Percentiles rank a stretch among this genome's conserved stretches.
Evolutionary conservation across 257 asterid genomes (phyloP).

Genomic region (Gentiana macrophylla): DNA sequence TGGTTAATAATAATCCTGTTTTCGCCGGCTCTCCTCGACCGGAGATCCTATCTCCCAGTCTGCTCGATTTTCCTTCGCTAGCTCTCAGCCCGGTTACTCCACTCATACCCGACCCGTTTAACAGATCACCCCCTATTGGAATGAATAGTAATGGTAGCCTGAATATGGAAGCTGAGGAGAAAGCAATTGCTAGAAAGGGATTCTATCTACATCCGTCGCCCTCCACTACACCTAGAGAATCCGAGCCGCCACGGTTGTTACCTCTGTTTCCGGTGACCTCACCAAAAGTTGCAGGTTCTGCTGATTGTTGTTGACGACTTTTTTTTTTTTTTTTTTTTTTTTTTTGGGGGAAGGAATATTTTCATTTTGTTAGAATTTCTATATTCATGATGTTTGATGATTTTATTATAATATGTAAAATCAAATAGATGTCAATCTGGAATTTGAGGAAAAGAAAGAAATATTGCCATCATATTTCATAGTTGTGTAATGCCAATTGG

Average conservation of each 20-base stretch:
- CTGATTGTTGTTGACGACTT: slow-evolving; percentile 33
- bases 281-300: slow-evolving; percentile 56
- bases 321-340: slow-evolving; percentile 8
- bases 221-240: slow-evolving; percentile 64
- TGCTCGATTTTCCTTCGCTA: slow-evolving; percentile 77
- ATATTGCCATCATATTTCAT: slow-evolving; percentile 11
- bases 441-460: slow-evolving; percentile 14
- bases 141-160: slow-evolving; percentile 16
- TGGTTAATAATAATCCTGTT: slow-evolving; percentile 23
- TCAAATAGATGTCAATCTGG: slow-evolving; percentile 37
- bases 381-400: slow-evolving; percentile 27
- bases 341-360: no score
- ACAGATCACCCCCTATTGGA: slow-evolving; percentile 24
- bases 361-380: slow-evolving; percentile 4
- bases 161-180: slow-evolving; percentile 62
- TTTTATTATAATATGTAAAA: slow-evolving; percentile 22
- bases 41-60: slow-evolving; percentile 68
- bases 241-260: slow-evolving; percentile 85
- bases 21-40: slow-evolving; percentile 67
- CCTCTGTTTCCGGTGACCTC: slow-evolving; percentile 82
- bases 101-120: slow-evolving; percentile 74
- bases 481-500: slow-evolving; percentile 23
- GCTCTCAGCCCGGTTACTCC: slow-evolving; percentile 94
- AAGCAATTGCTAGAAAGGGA: slow-evolving; percentile 65
- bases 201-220: slow-evolving; percentile 85